These are phyloP conservation scores for Backusella morwellensis DNA, from an alignment of 192 early-diverging fungal genomes.

Conservation along the genomic window DNA sequence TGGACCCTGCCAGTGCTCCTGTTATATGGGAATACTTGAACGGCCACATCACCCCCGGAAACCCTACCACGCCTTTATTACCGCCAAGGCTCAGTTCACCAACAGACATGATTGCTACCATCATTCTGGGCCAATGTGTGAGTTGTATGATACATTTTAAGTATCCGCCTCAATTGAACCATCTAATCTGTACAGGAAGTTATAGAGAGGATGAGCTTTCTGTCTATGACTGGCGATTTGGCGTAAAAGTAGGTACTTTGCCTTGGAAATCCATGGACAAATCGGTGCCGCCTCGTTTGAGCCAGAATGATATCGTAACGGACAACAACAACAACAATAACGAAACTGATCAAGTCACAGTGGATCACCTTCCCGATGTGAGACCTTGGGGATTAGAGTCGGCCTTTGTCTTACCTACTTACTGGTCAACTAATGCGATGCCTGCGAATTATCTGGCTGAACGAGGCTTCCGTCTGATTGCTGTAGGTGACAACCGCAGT, in stretches of 20 bases:
- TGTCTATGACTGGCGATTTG: slow-evolving; percentile 36
- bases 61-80: not conserved
- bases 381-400: slow-evolving; percentile 29
- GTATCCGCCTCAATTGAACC: slow-evolving; percentile 24
- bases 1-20: slow-evolving; percentile 12
- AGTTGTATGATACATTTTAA: slow-evolving; percentile 32
- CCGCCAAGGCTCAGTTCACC: not conserved
- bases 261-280: slow-evolving; percentile 15
- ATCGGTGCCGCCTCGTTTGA: not conserved
- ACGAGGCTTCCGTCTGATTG: slow-evolving; percentile 22
- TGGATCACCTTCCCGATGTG: not conserved
- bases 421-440: not conserved
- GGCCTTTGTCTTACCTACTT: slow-evolving; percentile 18
- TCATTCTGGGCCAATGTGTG: slow-evolving; percentile 9
- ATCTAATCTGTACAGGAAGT: slow-evolving; percentile 26
- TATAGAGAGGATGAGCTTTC: slow-evolving; percentile 26
- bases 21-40: slow-evolving; percentile 16
- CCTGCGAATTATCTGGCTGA: slow-evolving; percentile 5
- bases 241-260: slow-evolving; percentile 25
- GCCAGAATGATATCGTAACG: not conserved
- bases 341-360: not conserved
- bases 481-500: slow-evolving; percentile 26
- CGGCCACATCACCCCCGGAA: slow-evolving; percentile 4
- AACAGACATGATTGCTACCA: slow-evolving; percentile 4
- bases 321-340: not conserved